A percentile compares a stretch with the other conserved stretches of the same genome.
These are phyloP conservation scores for Trichoderma semiorbis DNA, from an alignment of 2,329 filamentous ascomycete genomes.

Conservation along the genomic window DNA sequence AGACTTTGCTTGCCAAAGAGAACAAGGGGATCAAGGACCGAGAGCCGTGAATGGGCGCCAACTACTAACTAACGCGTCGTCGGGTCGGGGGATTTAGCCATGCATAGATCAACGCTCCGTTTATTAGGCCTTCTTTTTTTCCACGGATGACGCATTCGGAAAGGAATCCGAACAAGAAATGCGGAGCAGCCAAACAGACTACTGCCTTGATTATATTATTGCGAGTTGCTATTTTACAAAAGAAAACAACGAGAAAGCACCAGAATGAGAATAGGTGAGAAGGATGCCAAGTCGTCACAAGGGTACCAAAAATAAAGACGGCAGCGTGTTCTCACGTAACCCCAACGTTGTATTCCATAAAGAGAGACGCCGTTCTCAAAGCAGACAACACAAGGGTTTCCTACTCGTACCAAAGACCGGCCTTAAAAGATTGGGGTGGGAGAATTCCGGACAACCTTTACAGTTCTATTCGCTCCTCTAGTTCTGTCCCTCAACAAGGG, in stretches of 20 bases:
- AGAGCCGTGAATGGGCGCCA: slow-evolving; percentile 6
- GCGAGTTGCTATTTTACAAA: background rate
- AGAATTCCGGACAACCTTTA: background rate
- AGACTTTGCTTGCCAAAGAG: background rate
- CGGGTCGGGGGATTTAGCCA: slow-evolving; percentile 17
- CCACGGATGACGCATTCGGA: background rate
- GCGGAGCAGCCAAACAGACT: background rate
- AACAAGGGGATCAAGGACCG: slow-evolving; percentile 5
- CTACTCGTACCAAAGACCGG: background rate
- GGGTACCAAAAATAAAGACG: background rate
- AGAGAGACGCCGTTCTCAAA: background rate
- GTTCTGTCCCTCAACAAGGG: background rate
- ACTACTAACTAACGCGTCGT: background rate
- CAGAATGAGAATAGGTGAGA: background rate
- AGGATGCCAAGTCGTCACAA: background rate
- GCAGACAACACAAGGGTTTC: background rate
- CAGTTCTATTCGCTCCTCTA: background rate
- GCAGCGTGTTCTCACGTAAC: background rate
- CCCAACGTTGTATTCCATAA: background rate
- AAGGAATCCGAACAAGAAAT: slow-evolving; percentile 4
- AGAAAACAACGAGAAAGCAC: background rate
- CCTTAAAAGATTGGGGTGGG: background rate
- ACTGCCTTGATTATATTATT: background rate
- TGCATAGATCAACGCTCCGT: slow-evolving; percentile 10
- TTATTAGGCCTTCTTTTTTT: background rate